A percentile compares a stretch with the other conserved stretches of the same genome.
These are phyloP conservation scores for Russula sp. DNA, from an alignment of 768 basidiomycete genomes.

Conservation along the genomic window DNA sequence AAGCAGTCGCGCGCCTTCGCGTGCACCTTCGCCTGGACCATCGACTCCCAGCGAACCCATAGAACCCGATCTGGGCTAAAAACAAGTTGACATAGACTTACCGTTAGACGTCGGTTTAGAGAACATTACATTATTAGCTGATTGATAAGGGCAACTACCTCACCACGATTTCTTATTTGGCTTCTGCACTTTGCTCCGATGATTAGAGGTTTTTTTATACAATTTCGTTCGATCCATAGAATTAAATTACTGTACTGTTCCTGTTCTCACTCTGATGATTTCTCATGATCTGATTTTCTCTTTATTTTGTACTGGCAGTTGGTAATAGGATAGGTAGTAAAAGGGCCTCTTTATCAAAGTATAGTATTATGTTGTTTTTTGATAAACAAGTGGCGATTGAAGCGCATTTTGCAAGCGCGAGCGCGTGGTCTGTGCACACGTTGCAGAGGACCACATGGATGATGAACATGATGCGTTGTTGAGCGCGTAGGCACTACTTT, in stretches of 20 bases:
- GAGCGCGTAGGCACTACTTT: too few relatives aligned
- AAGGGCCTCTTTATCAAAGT: too few relatives aligned
- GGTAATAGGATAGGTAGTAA: too few relatives aligned
- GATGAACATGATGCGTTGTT: too few relatives aligned
- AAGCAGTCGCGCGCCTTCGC: constrained; percentile 19
- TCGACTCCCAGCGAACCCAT: constrained; percentile 8
- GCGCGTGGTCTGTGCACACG: too few relatives aligned
- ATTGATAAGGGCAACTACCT: not conserved
- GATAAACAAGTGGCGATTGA: too few relatives aligned
- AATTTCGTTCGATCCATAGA: not conserved
- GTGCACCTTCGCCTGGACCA: constrained; percentile 16
- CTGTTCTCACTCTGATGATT: not conserved
- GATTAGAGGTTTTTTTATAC: not conserved
- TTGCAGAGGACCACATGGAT: too few relatives aligned
- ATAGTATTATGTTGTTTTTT: too few relatives aligned
- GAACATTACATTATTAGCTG: not conserved
- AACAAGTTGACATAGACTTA: not conserved
- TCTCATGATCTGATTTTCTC: not conserved
- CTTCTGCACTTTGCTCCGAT: not conserved
- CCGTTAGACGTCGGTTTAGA: not conserved
- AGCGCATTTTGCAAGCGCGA: too few relatives aligned
- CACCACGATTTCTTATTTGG: not conserved
- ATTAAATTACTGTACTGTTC: not conserved
- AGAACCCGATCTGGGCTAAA: constrained; percentile 10
- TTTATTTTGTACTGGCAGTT: too few relatives aligned